Conservation (phyloP, 305 asterid species). For the Fraxinus xanthoxyloides region DNA sequence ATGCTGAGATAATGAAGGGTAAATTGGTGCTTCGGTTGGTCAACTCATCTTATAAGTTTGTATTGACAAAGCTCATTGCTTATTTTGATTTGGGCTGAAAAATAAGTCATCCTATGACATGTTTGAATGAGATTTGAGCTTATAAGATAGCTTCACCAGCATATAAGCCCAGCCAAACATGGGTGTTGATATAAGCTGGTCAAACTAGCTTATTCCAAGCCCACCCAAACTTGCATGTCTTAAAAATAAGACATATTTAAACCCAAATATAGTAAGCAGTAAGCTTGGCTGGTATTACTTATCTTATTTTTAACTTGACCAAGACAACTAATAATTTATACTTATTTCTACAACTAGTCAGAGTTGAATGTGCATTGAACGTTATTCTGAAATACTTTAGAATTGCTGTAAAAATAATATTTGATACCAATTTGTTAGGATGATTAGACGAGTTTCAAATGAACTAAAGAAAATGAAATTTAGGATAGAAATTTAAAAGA, state of each 20-base stretch:
- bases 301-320: background rate
- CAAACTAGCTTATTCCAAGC: background rate
- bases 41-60: background rate
- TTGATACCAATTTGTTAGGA: too few relatives aligned
- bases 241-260: background rate
- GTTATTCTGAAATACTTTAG: too few relatives aligned
- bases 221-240: background rate
- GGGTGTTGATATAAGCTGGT: background rate
- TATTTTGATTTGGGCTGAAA: background rate
- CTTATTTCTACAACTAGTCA: background rate
- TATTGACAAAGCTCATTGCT: background rate
- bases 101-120: background rate
- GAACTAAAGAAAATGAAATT: too few relatives aligned
- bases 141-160: background rate
- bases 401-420: too few relatives aligned
- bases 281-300: background rate
- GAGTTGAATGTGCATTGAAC: too few relatives aligned
- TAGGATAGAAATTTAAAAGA: too few relatives aligned
- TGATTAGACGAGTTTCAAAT: too few relatives aligned
- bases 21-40: background rate
- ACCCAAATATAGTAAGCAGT: background rate
- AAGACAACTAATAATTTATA: background rate
- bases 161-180: background rate
- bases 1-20: background rate
- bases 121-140: background rate